A percentile compares a stretch with the other conserved stretches of the same genome.
These are phyloP conservation scores for Zygosaccharomyces pseudorouxii DNA, from an alignment of 805 yeast species.

Conservation along the genomic window DNA sequence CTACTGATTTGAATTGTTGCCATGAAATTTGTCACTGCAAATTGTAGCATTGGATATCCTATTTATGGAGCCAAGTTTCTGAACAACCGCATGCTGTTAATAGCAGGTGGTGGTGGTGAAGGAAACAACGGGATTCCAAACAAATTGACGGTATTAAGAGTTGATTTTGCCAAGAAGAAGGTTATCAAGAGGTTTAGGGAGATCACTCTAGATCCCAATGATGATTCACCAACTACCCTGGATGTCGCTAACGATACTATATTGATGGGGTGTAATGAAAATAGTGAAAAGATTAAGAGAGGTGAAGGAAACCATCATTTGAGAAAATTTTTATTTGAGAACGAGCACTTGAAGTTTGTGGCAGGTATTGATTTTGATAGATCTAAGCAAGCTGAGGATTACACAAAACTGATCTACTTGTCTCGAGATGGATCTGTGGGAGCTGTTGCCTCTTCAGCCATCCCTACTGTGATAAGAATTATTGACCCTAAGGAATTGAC, in stretches of 20 bases:
- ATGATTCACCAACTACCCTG: conserved; percentile 85
- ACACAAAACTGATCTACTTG: conserved; percentile 53
- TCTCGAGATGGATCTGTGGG: conserved; percentile 58
- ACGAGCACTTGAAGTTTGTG: conserved; percentile 56
- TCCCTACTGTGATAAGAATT: conserved; percentile 59
- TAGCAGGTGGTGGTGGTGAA: conserved; percentile 95
- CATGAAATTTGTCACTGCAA: conserved; percentile 27
- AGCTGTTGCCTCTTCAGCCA: conserved; percentile 61
- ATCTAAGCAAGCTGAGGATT: conserved; percentile 47
- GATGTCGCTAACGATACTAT: conserved; percentile 50
- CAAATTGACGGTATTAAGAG: conserved; percentile 61
- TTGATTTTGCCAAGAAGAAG: conserved; percentile 47
- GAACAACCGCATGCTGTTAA: conserved; percentile 54
- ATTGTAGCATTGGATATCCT: conserved; percentile 58
- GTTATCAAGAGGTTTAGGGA: conserved; percentile 59
- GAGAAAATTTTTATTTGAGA: conserved; percentile 57
- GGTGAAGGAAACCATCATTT: conserved; percentile 63
- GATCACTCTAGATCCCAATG: conserved; percentile 53
- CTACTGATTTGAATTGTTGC: neutral
- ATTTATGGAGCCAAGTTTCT: conserved; percentile 73
- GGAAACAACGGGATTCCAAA: conserved; percentile 87
- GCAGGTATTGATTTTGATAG: conserved; percentile 55
- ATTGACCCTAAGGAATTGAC: conserved; percentile 54
- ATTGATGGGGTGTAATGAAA: conserved; percentile 73
- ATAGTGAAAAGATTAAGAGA: conserved; percentile 50